Evolutionary conservation across 2,329 filamentous ascomycete genomes (phyloP), one percentile per base, ranked within the genome.

Genomic region (Cryphonectria radicalis): DNA sequence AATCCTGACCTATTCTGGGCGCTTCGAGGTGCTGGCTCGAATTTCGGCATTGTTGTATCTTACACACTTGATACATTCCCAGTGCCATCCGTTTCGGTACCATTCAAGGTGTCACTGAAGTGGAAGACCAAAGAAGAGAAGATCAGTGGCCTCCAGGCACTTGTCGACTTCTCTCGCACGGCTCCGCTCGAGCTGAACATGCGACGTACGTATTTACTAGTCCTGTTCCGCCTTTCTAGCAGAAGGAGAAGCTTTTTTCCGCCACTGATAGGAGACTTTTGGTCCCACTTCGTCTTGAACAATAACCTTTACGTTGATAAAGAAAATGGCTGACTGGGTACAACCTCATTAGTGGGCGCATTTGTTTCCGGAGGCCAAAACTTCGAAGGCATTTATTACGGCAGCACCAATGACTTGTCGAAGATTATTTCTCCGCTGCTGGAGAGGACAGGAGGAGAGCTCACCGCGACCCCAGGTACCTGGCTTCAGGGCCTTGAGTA

Each of bases 1-100:
- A 81, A 83, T 73, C 46, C 76, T 0, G 83, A 84, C 28, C 77
- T 84, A 11, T 83, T 82, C 76, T 84, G 82, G 82, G 82, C 81
- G 2, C 57, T 84, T 17, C 81, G 81, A 22, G 82, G 82, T 14
- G 82, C 81, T 0, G 82, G 81, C 7, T 78, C 79, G 0, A 82
- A 79, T 2, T 81, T 83, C 67, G 82, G 81, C 7, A 77, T 84
- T 66, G 80, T 82, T 22, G 79, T 79, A 32, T 78, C 80, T 66
- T 83, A 83, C 75, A 76, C 78, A 65, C 80, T 84, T 74, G 75
- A 79, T 55, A 84, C 82, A 1, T 83, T 82, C 59, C 74, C 74
- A 50, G 81, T 76, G 1, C 82, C 82, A 0, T 74, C 78, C 19
- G 73, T 73, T 28, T 75, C 81, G 22, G 80, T 80, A 1, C 76